Conservation (phyloP, 768 basidiomycete genomes). For the Lactifluus pinguis region DNA sequence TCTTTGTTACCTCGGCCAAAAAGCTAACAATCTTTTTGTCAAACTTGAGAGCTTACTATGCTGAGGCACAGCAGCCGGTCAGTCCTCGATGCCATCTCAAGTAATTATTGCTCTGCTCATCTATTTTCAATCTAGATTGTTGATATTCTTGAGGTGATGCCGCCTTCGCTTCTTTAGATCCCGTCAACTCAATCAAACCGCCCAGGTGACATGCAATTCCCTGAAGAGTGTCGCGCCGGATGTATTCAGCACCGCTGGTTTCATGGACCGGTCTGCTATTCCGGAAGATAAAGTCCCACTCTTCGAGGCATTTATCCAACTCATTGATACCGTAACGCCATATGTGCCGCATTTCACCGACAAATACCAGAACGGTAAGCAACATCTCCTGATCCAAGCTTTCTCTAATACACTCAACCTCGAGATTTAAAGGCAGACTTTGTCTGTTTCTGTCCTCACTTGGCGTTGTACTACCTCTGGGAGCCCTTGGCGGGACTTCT, state of each 20-base stretch:
- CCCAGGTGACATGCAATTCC: constrained; percentile 1
- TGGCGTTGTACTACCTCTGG: background rate
- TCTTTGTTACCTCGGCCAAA: background rate
- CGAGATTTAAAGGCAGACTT: constrained; percentile 5
- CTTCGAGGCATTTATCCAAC: constrained; percentile 6
- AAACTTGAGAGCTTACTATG: constrained; percentile 1
- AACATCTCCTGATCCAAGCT: background rate
- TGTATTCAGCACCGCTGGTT: constrained; percentile 5
- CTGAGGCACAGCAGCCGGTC: constrained; percentile 3
- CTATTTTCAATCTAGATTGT: constrained; percentile 1
- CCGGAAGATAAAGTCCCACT: constrained; percentile 4
- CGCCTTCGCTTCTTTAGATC: background rate
- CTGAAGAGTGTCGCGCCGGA: constrained; percentile 3
- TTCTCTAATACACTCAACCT: background rate
- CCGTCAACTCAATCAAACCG: background rate
- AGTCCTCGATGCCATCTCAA: background rate
- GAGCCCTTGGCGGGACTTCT: background rate
- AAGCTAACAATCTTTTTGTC: constrained; percentile 8
- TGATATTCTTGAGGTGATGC: constrained; percentile 10
- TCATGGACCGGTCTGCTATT: background rate
- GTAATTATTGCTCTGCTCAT: background rate
- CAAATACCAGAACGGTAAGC: background rate
- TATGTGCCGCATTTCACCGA: background rate
- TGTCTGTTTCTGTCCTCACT: constrained; percentile 2
- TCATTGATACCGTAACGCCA: constrained; percentile 1